phyloP scores from a whole-genome alignment of 345 rosid genomes.

The Salix caprea region DNA sequence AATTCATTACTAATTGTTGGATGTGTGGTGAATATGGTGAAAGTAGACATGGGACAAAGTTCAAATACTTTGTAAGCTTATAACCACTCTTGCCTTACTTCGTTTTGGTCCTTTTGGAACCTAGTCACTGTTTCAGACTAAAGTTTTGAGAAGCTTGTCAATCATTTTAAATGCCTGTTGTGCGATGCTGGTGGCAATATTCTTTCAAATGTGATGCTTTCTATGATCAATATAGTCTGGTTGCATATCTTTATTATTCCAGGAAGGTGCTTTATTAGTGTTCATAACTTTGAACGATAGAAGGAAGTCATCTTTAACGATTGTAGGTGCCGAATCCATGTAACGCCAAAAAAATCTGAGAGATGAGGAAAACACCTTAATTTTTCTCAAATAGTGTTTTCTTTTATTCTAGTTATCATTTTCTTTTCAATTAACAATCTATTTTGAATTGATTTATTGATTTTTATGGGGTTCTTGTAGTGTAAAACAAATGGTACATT shows the following conservation, averaged over 20 bases:
- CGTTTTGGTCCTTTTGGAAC: background rate
- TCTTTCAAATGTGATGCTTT: background rate
- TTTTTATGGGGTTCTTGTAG: too few relatives aligned
- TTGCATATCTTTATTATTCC: background rate
- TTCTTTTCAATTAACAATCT: too few relatives aligned
- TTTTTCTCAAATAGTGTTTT: too few relatives aligned
- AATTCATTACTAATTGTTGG: background rate
- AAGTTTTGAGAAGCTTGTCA: background rate
- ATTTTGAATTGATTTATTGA: too few relatives aligned
- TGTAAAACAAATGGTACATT: too few relatives aligned
- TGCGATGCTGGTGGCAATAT: background rate
- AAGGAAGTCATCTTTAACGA: background rate
- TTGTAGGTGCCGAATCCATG: background rate
- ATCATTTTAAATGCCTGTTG: background rate
- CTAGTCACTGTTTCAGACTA: background rate
- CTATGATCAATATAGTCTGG: background rate
- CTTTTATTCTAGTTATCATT: too few relatives aligned
- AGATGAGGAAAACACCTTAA: too few relatives aligned
- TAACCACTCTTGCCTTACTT: background rate
- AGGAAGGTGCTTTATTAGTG: background rate
- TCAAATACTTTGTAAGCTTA: background rate
- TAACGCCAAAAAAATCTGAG: too few relatives aligned
- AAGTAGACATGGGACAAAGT: background rate
- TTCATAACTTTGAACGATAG: background rate
- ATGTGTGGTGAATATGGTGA: constrained; percentile 4